Evolutionary conservation across 805 yeast species (phyloP), one percentile per base, ranked within the genome.

Genomic region (Saccharomycopsis selenospora): DNA sequence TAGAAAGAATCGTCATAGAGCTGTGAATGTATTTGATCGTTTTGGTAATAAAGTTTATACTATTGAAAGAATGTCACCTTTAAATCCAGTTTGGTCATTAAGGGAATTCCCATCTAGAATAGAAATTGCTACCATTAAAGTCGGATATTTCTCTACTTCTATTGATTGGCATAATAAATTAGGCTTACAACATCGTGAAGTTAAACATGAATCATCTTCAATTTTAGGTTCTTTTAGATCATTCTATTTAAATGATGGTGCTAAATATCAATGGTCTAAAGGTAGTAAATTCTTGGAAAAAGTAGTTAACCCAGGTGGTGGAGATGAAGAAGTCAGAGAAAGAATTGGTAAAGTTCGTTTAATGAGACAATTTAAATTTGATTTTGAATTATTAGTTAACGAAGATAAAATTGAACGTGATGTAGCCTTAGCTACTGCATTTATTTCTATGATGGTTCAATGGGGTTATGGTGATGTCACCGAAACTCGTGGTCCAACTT

Each of bases 371-470:
- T 72, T 77, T 66, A 70, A 72, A 55, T 70, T 78, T 54, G 85
- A 80, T 59, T 80, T 73, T 62, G 84, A 79, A 61, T 54, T 80
- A 50, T 61, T 74, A 28, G 60, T 79, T 24, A 82, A 79, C 59
- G 73, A 68, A 45, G 46, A 58, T 1, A 65, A 67, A 53, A 63
- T 77, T 24, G 79, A 75, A 57, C 59, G 66, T n/a, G 76, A 75
- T 48, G 65, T 72, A 38, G 82, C 76, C 2, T 59, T 80, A 45
- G 75, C 79, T n/a, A 77, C 85, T 4, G 82, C 73, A 1, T 80
- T 79, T 55, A 62, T 77, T 47, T 70, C 82, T 17, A 78, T 80
- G 80, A 66, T 76, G 65, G 76, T 83, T n/a, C 80, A 78, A 61
- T 80, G 86, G 86, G 79, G 79, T 20, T 60, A 68, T 44, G 80